Base-by-base conservation (phyloP, 2,329 filamentous ascomycete genomes). In the Clarireedia paspali region DNA sequence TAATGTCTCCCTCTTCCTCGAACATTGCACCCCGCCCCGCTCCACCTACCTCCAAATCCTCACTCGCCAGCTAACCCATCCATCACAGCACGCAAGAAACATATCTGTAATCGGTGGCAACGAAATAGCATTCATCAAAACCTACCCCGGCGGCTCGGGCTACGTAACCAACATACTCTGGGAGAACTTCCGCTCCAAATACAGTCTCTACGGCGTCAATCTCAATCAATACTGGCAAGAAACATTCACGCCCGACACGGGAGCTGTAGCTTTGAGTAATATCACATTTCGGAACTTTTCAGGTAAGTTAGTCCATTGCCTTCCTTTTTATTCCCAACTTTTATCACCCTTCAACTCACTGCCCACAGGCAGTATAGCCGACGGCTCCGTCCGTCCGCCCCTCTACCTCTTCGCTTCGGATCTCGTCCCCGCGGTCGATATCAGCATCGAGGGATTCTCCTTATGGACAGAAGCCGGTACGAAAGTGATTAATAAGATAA, bases 41-140 rank as follows among this genome's bases (percentile, higher is more conserved):
- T 6, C 17, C 6, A 3, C 24, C 44, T n/a, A 7, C 6, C 4
- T 6, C 10, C 15, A 1, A 3, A 10, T 20, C 20, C 20, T 20
- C 20, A 20, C 17, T 12, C 4, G n/a, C 23, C 24, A 48, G 23
- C 20, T 3, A 17, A 7, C 1, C 9, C 12, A 4, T 27, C 6
- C 30, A 14, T 4, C 30, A 4, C 4, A 55, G 53, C 53, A 55
- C 14, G 53, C 53, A n/a, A 40, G 64, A 14, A 72, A 72, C 40
- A 72, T 72, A 39, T 68, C 64, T 44, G 67, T 70, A 20, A 67
- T 70, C 15, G 64, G 63, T 51, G 69, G 67, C 4, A 72, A 67
- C 49, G 67, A 72, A 46, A 70, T 72, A 26, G 61, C 67, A 15
- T 71, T 72, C 53, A 72, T 72, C 60, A 72, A 72, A 55, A 71